A percentile compares a stretch with the other conserved stretches of the same genome.
Evolutionary conservation across 2,329 filamentous ascomycete genomes (phyloP).

Genomic region (Penicillium hordei): DNA sequence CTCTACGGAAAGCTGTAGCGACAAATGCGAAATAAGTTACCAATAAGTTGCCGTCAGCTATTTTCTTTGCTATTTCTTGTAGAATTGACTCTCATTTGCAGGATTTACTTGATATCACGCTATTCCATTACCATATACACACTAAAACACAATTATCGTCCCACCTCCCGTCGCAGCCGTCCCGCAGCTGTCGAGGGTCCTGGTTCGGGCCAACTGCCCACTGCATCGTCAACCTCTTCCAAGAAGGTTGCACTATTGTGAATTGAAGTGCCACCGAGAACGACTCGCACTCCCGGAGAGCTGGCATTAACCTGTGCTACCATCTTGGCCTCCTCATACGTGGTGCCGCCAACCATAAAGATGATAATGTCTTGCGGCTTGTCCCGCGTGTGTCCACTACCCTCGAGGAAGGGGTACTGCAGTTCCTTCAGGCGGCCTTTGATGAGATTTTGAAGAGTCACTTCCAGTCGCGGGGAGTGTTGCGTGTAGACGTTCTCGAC

Average conservation of each 20-base stretch:
- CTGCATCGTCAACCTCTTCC: constrained; percentile 87
- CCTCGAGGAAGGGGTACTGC: constrained; percentile 91
- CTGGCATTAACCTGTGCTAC: constrained; percentile 92
- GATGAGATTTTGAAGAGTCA: constrained; percentile 86
- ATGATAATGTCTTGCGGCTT: constrained; percentile 96
- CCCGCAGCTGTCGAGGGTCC: constrained; percentile 60
- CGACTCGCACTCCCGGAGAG: constrained; percentile 82
- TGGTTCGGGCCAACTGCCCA: constrained; percentile 78
- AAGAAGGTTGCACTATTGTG: constrained; percentile 87
- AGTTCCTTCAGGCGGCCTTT: constrained; percentile 84
- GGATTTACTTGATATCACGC: neutral
- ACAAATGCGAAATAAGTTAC: neutral
- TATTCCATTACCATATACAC: constrained; percentile 5
- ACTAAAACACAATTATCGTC: constrained; percentile 41
- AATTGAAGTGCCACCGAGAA: constrained; percentile 82
- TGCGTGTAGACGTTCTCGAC: constrained; percentile 99
- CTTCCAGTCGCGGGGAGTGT: constrained; percentile 84
- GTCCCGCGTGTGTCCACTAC: constrained; percentile 79
- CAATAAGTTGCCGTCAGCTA: neutral
- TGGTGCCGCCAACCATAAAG: constrained; percentile 90
- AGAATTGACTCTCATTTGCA: neutral
- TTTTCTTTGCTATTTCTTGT: neutral
- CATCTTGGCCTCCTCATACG: constrained; percentile 96
- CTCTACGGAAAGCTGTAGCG: neutral
- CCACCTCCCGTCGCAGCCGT: constrained; percentile 62